Evolutionary conservation across 768 basidiomycete species (phyloP).

Genomic region (Kondoa subrosea): DNA sequence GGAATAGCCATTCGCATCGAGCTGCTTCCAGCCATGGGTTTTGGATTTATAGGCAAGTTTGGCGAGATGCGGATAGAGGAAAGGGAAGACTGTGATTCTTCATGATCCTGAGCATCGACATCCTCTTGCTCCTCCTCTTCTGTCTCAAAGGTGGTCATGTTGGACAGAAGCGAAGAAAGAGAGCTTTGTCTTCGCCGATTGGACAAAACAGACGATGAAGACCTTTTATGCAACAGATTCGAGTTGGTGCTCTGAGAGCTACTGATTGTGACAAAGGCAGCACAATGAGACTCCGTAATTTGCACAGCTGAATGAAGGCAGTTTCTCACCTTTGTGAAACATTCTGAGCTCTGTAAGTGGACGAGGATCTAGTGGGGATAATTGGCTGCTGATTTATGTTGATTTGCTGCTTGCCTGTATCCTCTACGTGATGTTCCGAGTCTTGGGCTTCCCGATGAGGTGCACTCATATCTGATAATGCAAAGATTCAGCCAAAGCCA

Average conservation of each 20-base stretch:
- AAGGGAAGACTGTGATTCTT: neutral
- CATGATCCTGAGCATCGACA: neutral
- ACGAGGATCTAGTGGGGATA: neutral
- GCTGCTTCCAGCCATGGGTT: neutral
- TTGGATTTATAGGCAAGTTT: neutral
- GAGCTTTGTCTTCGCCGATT: neutral
- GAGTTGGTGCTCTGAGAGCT: neutral
- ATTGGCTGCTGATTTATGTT: too few species aligned
- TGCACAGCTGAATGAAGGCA: neutral
- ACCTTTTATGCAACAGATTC: neutral
- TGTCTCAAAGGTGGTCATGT: neutral
- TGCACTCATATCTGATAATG: too few species aligned
- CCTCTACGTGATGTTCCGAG: too few species aligned
- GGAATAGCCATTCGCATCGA: neutral
- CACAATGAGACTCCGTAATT: neutral
- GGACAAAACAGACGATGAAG: neutral
- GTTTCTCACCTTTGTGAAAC: neutral
- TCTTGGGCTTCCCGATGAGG: too few species aligned
- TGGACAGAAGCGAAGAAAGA: neutral
- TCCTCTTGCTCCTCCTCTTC: neutral
- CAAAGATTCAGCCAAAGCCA: too few species aligned
- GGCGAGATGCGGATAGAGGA: neutral
- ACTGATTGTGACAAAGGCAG: neutral
- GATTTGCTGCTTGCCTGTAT: too few species aligned
- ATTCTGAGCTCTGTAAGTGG: neutral